Evolutionary conservation across 2,329 filamentous ascomycete genomes (phyloP).

Genomic region (Phaeoacremonium minimum): DNA sequence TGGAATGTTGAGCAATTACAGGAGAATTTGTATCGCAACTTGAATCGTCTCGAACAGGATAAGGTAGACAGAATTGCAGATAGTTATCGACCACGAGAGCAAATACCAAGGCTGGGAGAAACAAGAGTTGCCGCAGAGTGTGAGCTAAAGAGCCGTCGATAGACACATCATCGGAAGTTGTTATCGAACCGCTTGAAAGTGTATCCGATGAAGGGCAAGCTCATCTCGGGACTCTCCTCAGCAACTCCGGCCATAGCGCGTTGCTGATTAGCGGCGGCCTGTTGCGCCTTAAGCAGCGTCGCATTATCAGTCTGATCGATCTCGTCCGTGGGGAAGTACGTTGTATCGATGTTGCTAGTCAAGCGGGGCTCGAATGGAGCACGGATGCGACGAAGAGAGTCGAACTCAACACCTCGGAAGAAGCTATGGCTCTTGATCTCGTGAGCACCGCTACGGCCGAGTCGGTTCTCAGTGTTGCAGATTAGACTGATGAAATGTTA

Average conservation of each 20-base stretch:
- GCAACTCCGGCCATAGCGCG: conserved; percentile 23
- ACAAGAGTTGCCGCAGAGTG: too few species aligned
- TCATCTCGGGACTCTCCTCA: conserved; percentile 89
- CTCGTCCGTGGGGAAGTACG: conserved; percentile 98
- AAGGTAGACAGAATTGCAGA: too few species aligned
- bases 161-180: conserved; percentile 61
- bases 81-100: too few species aligned
- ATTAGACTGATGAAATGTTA: conserved; percentile 63
- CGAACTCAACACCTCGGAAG: conserved; percentile 96
- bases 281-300: conserved; percentile 79
- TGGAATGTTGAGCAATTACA: too few species aligned
- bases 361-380: conserved; percentile 95
- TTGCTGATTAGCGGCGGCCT: conserved; percentile 46
- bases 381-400: conserved; percentile 84
- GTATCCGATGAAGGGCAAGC: conserved; percentile 91
- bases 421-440: conserved; percentile 94
- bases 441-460: conserved; percentile 79
- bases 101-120: too few species aligned
- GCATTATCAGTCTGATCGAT: conserved; percentile 96
- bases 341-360: conserved; percentile 89
- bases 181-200: conserved; percentile 95
- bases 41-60: too few species aligned
- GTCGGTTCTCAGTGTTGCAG: conserved; percentile 87
- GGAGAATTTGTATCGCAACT: too few species aligned
- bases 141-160: too few species aligned